Evolutionary conservation across 768 basidiomycete genomes (phyloP), one percentile per base, ranked within the genome.

Genomic region (Tylopilus sp.): DNA sequence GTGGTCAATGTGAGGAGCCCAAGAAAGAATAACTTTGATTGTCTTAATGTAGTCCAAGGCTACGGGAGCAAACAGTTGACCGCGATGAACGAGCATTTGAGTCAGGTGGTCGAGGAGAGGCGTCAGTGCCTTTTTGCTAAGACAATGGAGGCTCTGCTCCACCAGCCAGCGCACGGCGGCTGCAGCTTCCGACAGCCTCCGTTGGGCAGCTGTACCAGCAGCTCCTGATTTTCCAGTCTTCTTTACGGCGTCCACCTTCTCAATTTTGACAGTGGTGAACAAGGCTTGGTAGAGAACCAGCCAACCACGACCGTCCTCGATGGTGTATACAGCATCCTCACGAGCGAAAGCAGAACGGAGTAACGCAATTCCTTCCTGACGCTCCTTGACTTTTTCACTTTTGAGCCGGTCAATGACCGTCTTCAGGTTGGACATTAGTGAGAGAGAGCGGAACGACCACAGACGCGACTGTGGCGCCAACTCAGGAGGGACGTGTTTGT

Each of bases 1-100:
- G 58, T 86, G 82, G 40, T 95, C 88, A 49, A 95, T 73, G 69
- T 98, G 94, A 3, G 91, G 85, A 3, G 71, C 65, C 67, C 82
- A 86, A 50, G 73, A 72, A 46, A 91, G 71, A 9, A 98, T 63
- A 51, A 71, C 73, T 49, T 80, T 80, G 44, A 97, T 73, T 0
- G 87, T 77, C 65, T 95, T 95, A 50, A 87, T 74, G 66, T 92
- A 95, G 66, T 95, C 83, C 55, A 90, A 69, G 11, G 89, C 83
- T 4, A 92, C 75, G 1, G 84, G 81, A 4, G 72, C 62, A 53
- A 85, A 75, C 13, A 97, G 70, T 31, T 73, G 63, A 33, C 76
- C 74, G 20, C 75, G 71, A 59, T 81, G 61, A 4, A 81, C 71
- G 45, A 93, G 75, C 44, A 77, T 78, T 52, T 81, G 78, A 12